phyloP scores from a whole-genome alignment of 108 stramenopile species.

The Cyclotella cryptica region DNA sequence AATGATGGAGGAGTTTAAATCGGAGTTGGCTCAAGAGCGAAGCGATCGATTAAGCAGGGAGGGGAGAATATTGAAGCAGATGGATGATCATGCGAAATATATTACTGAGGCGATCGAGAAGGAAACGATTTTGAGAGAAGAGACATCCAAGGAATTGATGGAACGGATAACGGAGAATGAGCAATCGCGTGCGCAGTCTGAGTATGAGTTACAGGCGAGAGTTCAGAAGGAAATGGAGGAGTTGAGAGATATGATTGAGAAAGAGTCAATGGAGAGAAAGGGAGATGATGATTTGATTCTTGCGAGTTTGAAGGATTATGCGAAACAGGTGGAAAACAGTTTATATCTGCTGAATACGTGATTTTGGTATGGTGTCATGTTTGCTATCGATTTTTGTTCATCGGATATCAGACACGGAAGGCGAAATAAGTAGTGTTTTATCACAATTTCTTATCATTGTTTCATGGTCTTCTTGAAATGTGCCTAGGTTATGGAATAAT shows the following conservation, averaged over 20 bases:
- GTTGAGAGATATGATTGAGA: slow-evolving; percentile 69
- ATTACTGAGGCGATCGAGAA: slow-evolving; percentile 68
- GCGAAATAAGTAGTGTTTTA: too few relatives aligned
- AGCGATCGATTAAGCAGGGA: slow-evolving; percentile 82
- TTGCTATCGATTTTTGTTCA: too few relatives aligned
- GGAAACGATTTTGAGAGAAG: slow-evolving; percentile 78
- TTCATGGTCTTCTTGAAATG: too few relatives aligned
- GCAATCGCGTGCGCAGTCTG: slow-evolving; percentile 61
- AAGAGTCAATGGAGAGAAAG: slow-evolving; percentile 81
- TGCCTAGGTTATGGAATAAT: too few relatives aligned
- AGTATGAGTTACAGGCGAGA: slow-evolving; percentile 69
- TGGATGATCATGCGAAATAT: slow-evolving; percentile 83
- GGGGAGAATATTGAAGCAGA: slow-evolving; percentile 87
- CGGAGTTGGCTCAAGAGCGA: slow-evolving; percentile 84
- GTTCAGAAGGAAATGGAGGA: slow-evolving; percentile 78
- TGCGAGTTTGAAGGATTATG: neutral
- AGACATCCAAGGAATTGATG: slow-evolving; percentile 68
- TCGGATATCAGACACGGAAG: too few relatives aligned
- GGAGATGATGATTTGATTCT: slow-evolving; percentile 91
- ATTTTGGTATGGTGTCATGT: too few relatives aligned
- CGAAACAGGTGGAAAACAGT: neutral
- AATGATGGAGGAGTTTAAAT: slow-evolving; percentile 60
- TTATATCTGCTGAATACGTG: neutral
- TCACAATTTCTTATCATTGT: too few relatives aligned
- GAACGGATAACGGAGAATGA: slow-evolving; percentile 71